Base-by-base conservation (phyloP, 768 basidiomycete species). In the Leucocoprinus sp. region DNA sequence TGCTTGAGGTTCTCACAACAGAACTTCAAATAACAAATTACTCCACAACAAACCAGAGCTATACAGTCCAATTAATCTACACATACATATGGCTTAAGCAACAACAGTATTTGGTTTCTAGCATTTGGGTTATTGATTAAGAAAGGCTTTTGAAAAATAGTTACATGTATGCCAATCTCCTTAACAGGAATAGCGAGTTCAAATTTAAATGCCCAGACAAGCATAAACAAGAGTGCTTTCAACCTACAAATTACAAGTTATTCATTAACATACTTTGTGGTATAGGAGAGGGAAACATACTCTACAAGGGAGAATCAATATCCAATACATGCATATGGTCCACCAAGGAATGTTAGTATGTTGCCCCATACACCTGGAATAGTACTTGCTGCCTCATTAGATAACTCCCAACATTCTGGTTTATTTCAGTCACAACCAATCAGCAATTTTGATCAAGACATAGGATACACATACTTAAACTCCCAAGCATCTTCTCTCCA, bases 401-500 rank as follows among this genome's bases (percentile, higher is more conserved):
- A 27, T 2, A 64, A 53, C 12, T 64, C 56, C 83, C 83, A 86
- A 0, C 83, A 67, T 51, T 84, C 82, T 0, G 83, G 83, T 52
- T 79, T 84, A n/a, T 24, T 11, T 47, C 22, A 42, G 15, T 8
- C 2, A n/a, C n/a, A 9, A 18, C 18, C 18, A 50, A 19, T 43
- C 45, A 11, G 15, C 21, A 14, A 14, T 14, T 17, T 14, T 31
- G 31, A 12, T 11, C 9, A 21, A 15, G 28, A 37, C 11, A 40
- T 8, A 14, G 23, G 22, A 8, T 6, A 39, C 8, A 50, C 55
- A 8, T 44, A 78, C 80, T 59, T 75, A 68, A 84, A 86, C 37
- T 78, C 72, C n/a, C 47, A 39, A 0, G 78, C 74, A 55, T 85
- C 81, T 8, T 71, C 64, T 6, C 84, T 82, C 81, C 82, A 85